Evolutionary conservation across 2,329 filamentous ascomycete genomes (phyloP), one percentile per base, ranked within the genome.

Genomic region (Aspergillus novofumigatus): DNA sequence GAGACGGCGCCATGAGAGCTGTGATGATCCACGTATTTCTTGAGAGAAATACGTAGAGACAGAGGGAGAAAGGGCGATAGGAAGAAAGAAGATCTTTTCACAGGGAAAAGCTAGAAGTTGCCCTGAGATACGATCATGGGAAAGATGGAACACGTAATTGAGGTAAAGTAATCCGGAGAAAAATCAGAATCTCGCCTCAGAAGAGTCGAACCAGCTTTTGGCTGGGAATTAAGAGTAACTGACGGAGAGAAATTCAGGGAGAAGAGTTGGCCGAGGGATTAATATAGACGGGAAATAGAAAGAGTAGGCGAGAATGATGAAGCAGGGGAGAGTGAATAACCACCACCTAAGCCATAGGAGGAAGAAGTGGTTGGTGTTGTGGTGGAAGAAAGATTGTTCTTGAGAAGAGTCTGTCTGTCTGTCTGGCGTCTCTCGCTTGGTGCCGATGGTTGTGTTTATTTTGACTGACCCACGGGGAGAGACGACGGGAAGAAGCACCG

Each of bases 391-490:
- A 11, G 32, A 35, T 45, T 21, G n/a, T 44, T 21, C 41, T 21
- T 20, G 10, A 20, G 41, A 3, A 44, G 41, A 20, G 41, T 44
- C 41, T 21, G 42, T 45, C 42, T 35, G 29, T 32, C 29, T 32
- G 4, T 44, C 41, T 44, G 35, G 35, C 53, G 52, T 55, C 58
- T 58, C 57, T 65, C 64, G 65, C 65, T 65, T 65, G 58, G 49
- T 58, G 54, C 56, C 55, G 61, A 51, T 54, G 6, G 50, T 49
- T 62, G 58, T 66, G 63, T 71, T 72, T 73, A 69, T 73, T 73
- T 69, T 71, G 71, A 68, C 64, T 71, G 71, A 68, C 64, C 66
- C 67, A 67, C 67, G 62, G 59, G 14, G 56, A 57, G 49, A 44
- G 29, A 32, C 21, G 23, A 38, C 45, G 25, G 42, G 41, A 51